Evolutionary conservation across 2,329 filamentous ascomycete species (phyloP).

Genomic region (Pezicula radicicola): DNA sequence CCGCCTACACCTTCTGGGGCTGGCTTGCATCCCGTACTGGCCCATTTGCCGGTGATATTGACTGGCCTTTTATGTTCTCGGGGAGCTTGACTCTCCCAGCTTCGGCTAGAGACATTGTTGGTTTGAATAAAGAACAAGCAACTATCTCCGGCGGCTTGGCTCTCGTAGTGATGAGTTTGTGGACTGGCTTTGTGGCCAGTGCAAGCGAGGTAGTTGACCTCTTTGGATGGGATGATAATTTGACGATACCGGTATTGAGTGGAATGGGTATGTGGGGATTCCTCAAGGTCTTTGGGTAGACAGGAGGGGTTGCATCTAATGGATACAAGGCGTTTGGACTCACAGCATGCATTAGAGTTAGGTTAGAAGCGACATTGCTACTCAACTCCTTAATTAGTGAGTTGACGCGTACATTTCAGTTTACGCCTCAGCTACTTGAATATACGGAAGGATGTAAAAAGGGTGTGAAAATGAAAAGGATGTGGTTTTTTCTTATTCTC

Average conservation of each 20-base stretch:
- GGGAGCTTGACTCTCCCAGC: slow-evolving; percentile 70
- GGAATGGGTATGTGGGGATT: slow-evolving; percentile 89
- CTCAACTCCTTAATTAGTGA: no score
- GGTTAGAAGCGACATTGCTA: no score
- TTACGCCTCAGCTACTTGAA: no score
- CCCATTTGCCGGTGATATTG: slow-evolving; percentile 65
- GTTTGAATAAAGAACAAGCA: slow-evolving; percentile 54
- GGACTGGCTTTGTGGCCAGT: slow-evolving; percentile 85
- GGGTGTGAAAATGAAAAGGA: no score
- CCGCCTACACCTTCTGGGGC: slow-evolving; percentile 86
- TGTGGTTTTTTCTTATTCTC: no score
- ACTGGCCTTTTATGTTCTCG: slow-evolving; percentile 75
- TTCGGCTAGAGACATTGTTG: slow-evolving; percentile 54
- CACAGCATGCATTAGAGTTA: not conserved
- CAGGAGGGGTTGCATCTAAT: slow-evolving; percentile 5
- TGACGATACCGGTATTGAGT: slow-evolving; percentile 92
- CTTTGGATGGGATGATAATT: slow-evolving; percentile 94
- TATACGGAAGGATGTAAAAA: no score
- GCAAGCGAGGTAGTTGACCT: slow-evolving; percentile 88
- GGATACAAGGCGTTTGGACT: not conserved
- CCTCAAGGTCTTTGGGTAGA: slow-evolving; percentile 73
- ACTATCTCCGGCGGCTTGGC: slow-evolving; percentile 70
- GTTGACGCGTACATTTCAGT: no score
- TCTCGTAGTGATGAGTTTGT: slow-evolving; percentile 76
- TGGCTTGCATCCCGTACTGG: slow-evolving; percentile 70